phyloP scores from a whole-genome alignment of 805 yeast species.

The Kuraishia ogatae region DNA sequence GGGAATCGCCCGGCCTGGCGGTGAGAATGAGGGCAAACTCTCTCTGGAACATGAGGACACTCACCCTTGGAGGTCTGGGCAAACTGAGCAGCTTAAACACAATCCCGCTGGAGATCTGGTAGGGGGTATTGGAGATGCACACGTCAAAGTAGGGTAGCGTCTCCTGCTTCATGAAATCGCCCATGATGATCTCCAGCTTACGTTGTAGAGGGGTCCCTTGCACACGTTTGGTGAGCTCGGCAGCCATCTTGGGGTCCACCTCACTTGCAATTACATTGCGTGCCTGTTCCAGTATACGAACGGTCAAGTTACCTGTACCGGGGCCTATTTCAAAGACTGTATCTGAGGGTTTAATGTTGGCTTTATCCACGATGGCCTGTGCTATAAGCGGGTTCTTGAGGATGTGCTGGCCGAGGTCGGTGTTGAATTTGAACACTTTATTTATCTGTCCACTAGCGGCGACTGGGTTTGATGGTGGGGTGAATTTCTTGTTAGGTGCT shows the following conservation, averaged over 20 bases:
- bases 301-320: conserved; percentile 97
- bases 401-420: conserved; percentile 95
- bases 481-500: conserved; percentile 56
- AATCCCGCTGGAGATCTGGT: conserved; percentile 93
- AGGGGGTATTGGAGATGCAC: conserved; percentile 95
- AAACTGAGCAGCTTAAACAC: conserved; percentile 87
- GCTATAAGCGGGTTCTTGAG: conserved; percentile 94
- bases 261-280: conserved; percentile 93
- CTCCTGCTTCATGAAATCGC: conserved; percentile 94
- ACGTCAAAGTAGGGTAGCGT: conserved; percentile 84
- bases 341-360: conserved; percentile 86
- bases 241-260: conserved; percentile 99
- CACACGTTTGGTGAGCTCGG: conserved; percentile 93
- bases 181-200: conserved; percentile 83
- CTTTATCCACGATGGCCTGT: conserved; percentile 97
- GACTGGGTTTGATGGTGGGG: conserved; percentile 42
- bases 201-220: conserved; percentile 94
- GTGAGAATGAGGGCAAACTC: conserved; percentile 90
- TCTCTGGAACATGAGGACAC: conserved; percentile 95
- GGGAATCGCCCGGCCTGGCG: conserved; percentile 93
- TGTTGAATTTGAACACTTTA: conserved; percentile 92
- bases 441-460: conserved; percentile 65
- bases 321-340: conserved; percentile 96
- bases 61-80: conserved; percentile 91
- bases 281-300: conserved; percentile 85